Conservation (phyloP, 2,329 filamentous ascomycete species). For the Sporothrix luriei region DNA sequence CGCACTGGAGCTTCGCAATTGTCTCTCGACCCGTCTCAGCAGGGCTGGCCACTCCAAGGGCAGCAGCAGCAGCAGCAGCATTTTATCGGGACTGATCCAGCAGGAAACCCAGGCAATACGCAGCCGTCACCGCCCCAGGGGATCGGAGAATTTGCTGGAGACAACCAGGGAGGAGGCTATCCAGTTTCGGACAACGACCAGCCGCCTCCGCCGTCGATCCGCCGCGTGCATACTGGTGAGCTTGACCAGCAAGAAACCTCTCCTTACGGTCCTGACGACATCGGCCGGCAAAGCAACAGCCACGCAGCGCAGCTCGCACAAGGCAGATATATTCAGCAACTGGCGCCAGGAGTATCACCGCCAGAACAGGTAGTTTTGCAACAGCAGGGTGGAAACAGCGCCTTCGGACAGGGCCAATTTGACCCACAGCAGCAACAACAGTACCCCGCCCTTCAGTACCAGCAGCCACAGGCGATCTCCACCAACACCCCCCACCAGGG, state of each 20-base stretch:
- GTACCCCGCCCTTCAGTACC: constrained; percentile 37
- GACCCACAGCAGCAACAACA: constrained; percentile 48
- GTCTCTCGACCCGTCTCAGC: constrained; percentile 43
- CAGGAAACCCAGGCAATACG: constrained; percentile 29
- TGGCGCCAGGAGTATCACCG: constrained; percentile 42
- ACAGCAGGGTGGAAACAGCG: constrained; percentile 36
- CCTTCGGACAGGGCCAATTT: constrained; percentile 44
- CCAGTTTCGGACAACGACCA: constrained; percentile 46
- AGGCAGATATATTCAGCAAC: constrained; percentile 40
- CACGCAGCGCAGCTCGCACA: constrained; percentile 24
- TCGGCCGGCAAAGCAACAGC: constrained; percentile 47
- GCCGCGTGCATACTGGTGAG: constrained; percentile 49
- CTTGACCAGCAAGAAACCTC: constrained; percentile 46
- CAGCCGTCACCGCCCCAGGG: constrained; percentile 53
- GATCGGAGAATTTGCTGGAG: constrained; percentile 44
- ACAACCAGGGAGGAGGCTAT: constrained; percentile 39
- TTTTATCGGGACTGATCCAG: constrained; percentile 14
- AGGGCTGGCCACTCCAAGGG: constrained; percentile 42
- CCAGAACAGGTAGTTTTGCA: constrained; percentile 42
- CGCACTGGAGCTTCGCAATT: constrained; percentile 49
- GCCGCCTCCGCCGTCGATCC: constrained; percentile 48
- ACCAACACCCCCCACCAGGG: constrained; percentile 42
- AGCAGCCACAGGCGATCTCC: constrained; percentile 35
- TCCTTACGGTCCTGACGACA: constrained; percentile 51
- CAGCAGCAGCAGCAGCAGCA: constrained; percentile 32